These are phyloP conservation scores for Peronospora destructor DNA, from an alignment of 352 stramenopile genomes.

Conservation along the genomic window DNA sequence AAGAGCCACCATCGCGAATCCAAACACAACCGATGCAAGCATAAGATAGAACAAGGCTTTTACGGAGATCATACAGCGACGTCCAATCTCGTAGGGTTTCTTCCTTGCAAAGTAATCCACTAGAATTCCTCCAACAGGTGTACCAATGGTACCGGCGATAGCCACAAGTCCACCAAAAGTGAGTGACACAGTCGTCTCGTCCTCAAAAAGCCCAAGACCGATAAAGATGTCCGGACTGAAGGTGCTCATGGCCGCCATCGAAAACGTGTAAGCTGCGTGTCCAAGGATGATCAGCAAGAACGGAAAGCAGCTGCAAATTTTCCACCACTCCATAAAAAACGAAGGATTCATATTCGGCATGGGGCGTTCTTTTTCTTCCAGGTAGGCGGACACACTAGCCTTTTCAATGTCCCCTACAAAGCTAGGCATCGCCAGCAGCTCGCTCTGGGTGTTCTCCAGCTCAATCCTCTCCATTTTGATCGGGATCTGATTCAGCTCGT, in stretches of 20 bases:
- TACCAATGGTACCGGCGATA: constrained; percentile 83
- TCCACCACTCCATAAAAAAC: constrained; percentile 55
- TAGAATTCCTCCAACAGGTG: constrained; percentile 78
- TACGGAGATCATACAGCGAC: constrained; percentile 50
- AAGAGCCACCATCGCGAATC: constrained; percentile 55
- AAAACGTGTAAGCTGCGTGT: constrained; percentile 85
- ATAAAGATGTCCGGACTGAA: constrained; percentile 88
- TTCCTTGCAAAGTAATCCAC: constrained; percentile 47
- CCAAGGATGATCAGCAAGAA: constrained; percentile 82
- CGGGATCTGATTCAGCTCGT: constrained; percentile 50
- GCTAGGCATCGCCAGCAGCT: constrained; percentile 13
- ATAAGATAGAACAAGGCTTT: constrained; percentile 70
- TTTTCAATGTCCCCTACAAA: constrained; percentile 22
- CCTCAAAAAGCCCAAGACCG: constrained; percentile 81
- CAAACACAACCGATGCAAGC: constrained; percentile 42
- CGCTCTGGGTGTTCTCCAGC: constrained; percentile 18
- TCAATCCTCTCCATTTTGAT: constrained; percentile 22
- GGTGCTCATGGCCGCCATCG: constrained; percentile 73
- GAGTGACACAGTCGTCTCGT: constrained; percentile 74
- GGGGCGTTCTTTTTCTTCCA: constrained; percentile 23
- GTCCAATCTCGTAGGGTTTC: constrained; percentile 23
- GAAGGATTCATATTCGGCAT: constrained; percentile 17
- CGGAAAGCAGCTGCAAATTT: constrained; percentile 54
- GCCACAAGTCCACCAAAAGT: constrained; percentile 84
- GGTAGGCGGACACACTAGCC: constrained; percentile 21